Base-by-base conservation (phyloP, 805 yeast genomes). In the Metschnikowia colocasiae region DNA sequence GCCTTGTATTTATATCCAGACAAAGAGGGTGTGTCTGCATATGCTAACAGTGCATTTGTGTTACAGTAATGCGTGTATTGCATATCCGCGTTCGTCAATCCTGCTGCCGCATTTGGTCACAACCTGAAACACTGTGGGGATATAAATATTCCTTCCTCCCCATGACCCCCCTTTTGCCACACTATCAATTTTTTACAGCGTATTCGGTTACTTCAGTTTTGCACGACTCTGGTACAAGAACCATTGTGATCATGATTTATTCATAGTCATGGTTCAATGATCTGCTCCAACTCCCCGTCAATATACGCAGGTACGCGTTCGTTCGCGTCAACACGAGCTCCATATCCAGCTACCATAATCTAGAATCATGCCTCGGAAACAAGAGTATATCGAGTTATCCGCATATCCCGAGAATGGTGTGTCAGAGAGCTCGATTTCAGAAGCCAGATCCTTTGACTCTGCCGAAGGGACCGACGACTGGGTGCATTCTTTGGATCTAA, bases 341-440 rank as follows among this genome's bases (percentile, higher is more conserved):
- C n/a, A 38, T 4, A 13, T 12, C 15, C 30, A 15, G 10, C 43
- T n/a, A 22, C n/a, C 19, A 23, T 3, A 15, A 32, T 15, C 15
- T 10, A n/a, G 23, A n/a, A 7, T 19, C n/a, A 49, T 49, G 52
- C 40, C 48, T 30, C 32, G 13, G 15, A 35, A 36, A 25, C 43
- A 43, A 15, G 54, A 51, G 26, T 53, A 48, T 29, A 51, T 53
- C 13, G 54, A 50, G 45, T 52, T 53, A 29, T n/a, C 44, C 13
- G 40, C 39, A 23, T 43, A 51, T 18, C 41, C 43, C 3, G 39
- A 19, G 16, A 18, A 18, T 3, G 43, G 8, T 3, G 12, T 10
- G 9, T 13, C 29, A 5, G 32, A n/a, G 18, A 31, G 36, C 3
- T 4, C 23, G 9, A n/a, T 31, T 8, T 6, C 13, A 6, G 46